Base-by-base conservation (phyloP, 257 asterid species). In the Buddleja alternifolia region DNA sequence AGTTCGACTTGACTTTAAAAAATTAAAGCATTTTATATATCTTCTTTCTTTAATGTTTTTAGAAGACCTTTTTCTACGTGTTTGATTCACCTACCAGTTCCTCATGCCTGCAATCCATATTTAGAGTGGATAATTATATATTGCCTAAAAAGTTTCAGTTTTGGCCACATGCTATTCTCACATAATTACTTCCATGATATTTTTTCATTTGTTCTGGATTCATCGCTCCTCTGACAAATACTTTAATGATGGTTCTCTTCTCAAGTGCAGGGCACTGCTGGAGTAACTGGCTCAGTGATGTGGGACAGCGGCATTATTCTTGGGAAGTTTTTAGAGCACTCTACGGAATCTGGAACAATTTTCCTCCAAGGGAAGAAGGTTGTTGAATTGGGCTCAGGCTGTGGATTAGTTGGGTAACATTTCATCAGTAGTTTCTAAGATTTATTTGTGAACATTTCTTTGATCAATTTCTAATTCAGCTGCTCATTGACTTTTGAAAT, bases 221-320 rank as follows among this genome's bases (percentile, higher is more conserved):
- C 34, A 3, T 63, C 52, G 20, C 44, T 51, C 16, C 39, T 19
- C 61, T 50, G 19, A 25, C 32, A 10, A 34, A 66, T 44, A 11
- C 4, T 44, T 23, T 1, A 19, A 3, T 25, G 11, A 51, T 16
- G 54, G 10, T 16, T 51, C 17, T 53, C 56, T 72, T 41, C 70
- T 71, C 66, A 44, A 69, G 20, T 73, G 57, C 79, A 90, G 96
- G 94, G 76, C 45, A 78, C 95, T 65, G 95, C 98, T 24, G 97
- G 98, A 62, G 97, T 93, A 71, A 93, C 97, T 60, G 98, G 98
- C 63, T 52, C 98, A 20, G 97, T 90, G 72, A 88, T 93, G 97
- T 93, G 98, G 98, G 97, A 90, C 78, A 92, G 97, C 65, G 98
- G 97, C 60, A 87, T 92, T 66, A 82, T 92, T 59, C 85, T 90